Conservation (phyloP, 108 stramenopile genomes). For the Heterococcus sp. region DNA sequence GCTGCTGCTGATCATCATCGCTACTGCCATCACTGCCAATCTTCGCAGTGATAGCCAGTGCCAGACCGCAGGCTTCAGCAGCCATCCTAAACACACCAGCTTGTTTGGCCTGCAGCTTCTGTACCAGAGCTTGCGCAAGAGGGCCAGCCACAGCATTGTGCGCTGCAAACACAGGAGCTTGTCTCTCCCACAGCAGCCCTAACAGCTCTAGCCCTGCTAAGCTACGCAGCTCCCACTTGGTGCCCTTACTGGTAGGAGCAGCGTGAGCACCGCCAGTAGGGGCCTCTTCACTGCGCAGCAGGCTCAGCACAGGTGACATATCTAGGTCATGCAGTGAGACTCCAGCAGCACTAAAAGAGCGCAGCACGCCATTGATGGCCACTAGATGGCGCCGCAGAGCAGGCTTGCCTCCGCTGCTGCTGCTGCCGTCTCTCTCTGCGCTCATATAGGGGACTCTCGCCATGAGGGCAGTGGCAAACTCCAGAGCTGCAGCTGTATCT, state of each 20-base stretch:
- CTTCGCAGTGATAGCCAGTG: too few species aligned
- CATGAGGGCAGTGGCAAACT: too few species aligned
- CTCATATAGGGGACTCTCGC: too few species aligned
- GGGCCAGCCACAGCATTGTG: neutral
- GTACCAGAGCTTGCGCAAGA: constrained; percentile 8
- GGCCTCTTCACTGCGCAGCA: constrained; percentile 29
- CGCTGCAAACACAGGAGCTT: constrained; percentile 1
- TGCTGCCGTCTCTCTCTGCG: too few species aligned
- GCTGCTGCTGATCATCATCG: too few species aligned
- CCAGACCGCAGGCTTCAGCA: constrained; percentile 5
- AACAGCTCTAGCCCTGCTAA: constrained; percentile 32
- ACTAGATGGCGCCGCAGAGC: constrained; percentile 25
- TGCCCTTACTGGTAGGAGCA: neutral
- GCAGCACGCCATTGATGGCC: constrained; percentile 15
- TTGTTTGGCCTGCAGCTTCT: neutral
- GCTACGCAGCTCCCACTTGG: constrained; percentile 4
- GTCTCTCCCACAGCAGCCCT: constrained; percentile 11
- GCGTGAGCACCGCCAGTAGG: constrained; percentile 42
- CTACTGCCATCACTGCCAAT: too few species aligned
- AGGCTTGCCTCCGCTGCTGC: neutral
- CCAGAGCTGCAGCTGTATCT: too few species aligned
- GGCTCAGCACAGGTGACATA: constrained; percentile 3
- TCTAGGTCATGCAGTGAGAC: constrained; percentile 5
- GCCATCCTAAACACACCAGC: constrained; percentile 7
- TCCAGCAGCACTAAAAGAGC: neutral